phyloP scores from a whole-genome alignment of 257 asterid genomes.

The Linderniella brevidens region DNA sequence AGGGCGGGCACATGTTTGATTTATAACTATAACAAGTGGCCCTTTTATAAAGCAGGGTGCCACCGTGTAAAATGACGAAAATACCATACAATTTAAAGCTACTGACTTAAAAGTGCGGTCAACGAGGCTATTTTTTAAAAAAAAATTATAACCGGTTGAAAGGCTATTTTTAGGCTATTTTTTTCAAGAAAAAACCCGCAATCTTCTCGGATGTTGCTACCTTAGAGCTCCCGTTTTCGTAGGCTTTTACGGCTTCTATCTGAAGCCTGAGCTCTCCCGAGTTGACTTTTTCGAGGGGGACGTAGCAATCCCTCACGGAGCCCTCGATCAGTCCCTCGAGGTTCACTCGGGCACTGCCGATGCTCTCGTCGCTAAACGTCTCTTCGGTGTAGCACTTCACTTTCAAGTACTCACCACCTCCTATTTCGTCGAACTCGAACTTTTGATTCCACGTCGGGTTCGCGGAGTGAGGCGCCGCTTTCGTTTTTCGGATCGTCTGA shows the following conservation, averaged over 20 bases:
- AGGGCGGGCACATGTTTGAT: no score
- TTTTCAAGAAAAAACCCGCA: no score
- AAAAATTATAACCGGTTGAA: no score
- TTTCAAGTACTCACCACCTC: conserved; percentile 74
- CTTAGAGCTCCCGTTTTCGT: conserved; percentile 41
- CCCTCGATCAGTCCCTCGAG: conserved; percentile 93
- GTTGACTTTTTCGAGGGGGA: conserved; percentile 86
- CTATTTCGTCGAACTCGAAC: conserved; percentile 87
- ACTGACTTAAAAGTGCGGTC: no score
- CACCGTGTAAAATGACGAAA: no score
- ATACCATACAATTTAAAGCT: no score
- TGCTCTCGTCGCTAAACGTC: conserved; percentile 72
- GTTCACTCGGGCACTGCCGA: conserved; percentile 89
- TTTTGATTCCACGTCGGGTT: conserved; percentile 77
- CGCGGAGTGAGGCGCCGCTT: conserved; percentile 46
- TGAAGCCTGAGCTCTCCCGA: conserved; percentile 84
- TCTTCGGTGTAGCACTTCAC: conserved; percentile 74
- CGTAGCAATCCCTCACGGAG: conserved; percentile 46
- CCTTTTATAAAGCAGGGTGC: no score
- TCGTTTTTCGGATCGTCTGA: conserved; percentile 51
- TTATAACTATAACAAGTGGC: no score
- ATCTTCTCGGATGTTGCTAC: no score
- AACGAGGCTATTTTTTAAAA: no score
- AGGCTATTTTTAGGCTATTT: no score
- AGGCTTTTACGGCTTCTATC: conserved; percentile 51